phyloP scores from a whole-genome alignment of 106 monocot species.

The Ottelia alismoides region DNA sequence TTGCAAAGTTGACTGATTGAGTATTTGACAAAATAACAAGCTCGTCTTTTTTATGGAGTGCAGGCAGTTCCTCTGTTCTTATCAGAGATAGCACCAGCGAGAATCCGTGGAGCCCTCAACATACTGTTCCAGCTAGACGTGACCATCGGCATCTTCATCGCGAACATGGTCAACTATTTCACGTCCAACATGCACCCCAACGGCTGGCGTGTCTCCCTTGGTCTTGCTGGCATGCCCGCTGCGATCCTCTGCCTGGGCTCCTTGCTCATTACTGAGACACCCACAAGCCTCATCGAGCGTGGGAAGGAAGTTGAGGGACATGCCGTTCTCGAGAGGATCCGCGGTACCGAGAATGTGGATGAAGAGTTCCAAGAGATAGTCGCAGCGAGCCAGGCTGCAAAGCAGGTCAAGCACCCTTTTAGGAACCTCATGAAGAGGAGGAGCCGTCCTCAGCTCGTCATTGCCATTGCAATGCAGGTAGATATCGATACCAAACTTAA shows the following conservation, averaged over 20 bases:
- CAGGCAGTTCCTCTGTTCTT: constrained; percentile 43
- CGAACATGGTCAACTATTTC: constrained; percentile 32
- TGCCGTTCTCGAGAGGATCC: not conserved
- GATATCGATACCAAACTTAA: no score
- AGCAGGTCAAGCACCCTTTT: constrained; percentile 3
- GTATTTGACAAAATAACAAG: no score
- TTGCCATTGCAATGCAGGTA: constrained; percentile 2
- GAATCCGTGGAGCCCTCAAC: constrained; percentile 28
- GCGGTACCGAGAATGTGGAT: constrained; percentile 2
- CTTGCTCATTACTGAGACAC: not conserved
- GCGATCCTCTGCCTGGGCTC: not conserved
- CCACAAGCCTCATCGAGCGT: constrained; percentile 1
- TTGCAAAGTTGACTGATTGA: no score
- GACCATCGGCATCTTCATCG: constrained; percentile 33
- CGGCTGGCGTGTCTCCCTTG: constrained; percentile 34
- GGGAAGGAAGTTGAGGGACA: not conserved
- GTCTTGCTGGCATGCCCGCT: constrained; percentile 33
- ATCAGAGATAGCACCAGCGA: constrained; percentile 37
- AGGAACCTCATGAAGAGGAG: not conserved
- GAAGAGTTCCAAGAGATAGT: not conserved
- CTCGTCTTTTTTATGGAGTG: no score
- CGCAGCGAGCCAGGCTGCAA: not conserved
- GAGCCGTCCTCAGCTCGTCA: constrained; percentile 6
- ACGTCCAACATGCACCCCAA: constrained; percentile 8
- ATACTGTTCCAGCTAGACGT: constrained; percentile 36